These are phyloP conservation scores for Phytophthora pistaciae DNA, from an alignment of 352 stramenopile species.

Conservation along the genomic window DNA sequence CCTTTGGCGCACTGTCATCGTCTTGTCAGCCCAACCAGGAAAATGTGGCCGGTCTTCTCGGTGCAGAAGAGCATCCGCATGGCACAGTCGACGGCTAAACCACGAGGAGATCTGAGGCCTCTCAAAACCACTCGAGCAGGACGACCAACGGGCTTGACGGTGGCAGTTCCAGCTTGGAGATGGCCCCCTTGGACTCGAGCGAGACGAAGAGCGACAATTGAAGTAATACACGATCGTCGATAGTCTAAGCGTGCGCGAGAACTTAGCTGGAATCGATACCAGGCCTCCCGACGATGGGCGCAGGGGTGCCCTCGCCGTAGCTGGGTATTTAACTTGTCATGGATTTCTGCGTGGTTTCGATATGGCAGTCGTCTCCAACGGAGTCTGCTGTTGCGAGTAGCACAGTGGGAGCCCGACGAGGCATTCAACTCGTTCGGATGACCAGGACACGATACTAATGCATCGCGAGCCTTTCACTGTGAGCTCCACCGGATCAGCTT, in stretches of 20 bases:
- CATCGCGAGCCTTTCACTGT: conserved; percentile 50
- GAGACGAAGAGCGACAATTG: conserved; percentile 57
- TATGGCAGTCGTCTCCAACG: conserved; percentile 52
- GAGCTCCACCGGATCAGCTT: conserved; percentile 47
- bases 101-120: conserved; percentile 54
- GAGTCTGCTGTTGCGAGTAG: conserved; percentile 21
- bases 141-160: not conserved
- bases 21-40: conserved; percentile 22
- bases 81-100: conserved; percentile 47
- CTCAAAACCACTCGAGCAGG: conserved; percentile 41
- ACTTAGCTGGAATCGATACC: conserved; percentile 46
- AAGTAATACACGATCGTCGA: conserved; percentile 54
- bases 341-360: conserved; percentile 51
- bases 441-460: conserved; percentile 55
- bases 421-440: conserved; percentile 57
- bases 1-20: no score
- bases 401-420: conserved; percentile 53
- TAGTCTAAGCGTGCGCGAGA: conserved; percentile 54
- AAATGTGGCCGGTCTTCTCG: conserved; percentile 71
- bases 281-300: conserved; percentile 61
- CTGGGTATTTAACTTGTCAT: conserved; percentile 60
- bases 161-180: conserved; percentile 37
- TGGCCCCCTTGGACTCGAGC: conserved; percentile 64
- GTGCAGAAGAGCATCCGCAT: conserved; percentile 66
- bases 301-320: conserved; percentile 58